Evolutionary conservation across 208 protist species (phyloP).

Genomic region (Crithidia expoeki): DNA sequence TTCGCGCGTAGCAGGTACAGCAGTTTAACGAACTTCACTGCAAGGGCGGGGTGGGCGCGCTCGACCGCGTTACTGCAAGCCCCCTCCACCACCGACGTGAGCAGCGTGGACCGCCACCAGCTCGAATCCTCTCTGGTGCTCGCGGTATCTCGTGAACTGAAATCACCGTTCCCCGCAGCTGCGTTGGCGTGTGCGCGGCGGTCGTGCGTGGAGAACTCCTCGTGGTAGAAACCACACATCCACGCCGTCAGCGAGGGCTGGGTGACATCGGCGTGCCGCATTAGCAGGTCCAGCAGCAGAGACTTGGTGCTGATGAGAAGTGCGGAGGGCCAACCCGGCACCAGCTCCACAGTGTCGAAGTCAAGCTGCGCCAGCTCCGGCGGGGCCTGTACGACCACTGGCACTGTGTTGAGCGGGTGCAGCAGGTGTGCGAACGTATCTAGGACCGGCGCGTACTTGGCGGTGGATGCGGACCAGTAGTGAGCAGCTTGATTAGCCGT

Average conservation of each 20-base stretch:
- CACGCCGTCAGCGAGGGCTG: constrained; percentile 60
- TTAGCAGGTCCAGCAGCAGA: constrained; percentile 84
- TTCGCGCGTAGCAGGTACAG: constrained; percentile 76
- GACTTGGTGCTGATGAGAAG: constrained; percentile 57
- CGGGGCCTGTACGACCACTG: constrained; percentile 49
- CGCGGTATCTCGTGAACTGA: neutral
- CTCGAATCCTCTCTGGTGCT: constrained; percentile 2
- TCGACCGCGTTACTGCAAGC: constrained; percentile 55
- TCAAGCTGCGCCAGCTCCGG: constrained; percentile 76
- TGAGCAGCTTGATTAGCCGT: constrained; percentile 55
- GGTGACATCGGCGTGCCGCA: constrained; percentile 56
- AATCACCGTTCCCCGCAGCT: neutral
- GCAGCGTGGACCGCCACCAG: constrained; percentile 39
- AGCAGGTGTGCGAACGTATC: constrained; percentile 42
- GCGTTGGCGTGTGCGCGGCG: constrained; percentile 6
- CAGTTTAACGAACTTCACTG: constrained; percentile 86
- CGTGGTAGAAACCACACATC: constrained; percentile 58
- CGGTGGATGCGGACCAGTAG: constrained; percentile 49
- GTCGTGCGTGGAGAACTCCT: constrained; percentile 8
- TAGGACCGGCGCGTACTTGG: constrained; percentile 44
- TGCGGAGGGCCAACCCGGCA: constrained; percentile 24
- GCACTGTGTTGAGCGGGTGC: constrained; percentile 24
- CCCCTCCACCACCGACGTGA: constrained; percentile 71
- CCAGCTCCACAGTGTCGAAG: constrained; percentile 41
- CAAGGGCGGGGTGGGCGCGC: constrained; percentile 48